A percentile compares a stretch with the other conserved stretches of the same genome.
phyloP scores from a whole-genome alignment of 1,284 basidiomycete species.

The Leccinum variabile region DNA sequence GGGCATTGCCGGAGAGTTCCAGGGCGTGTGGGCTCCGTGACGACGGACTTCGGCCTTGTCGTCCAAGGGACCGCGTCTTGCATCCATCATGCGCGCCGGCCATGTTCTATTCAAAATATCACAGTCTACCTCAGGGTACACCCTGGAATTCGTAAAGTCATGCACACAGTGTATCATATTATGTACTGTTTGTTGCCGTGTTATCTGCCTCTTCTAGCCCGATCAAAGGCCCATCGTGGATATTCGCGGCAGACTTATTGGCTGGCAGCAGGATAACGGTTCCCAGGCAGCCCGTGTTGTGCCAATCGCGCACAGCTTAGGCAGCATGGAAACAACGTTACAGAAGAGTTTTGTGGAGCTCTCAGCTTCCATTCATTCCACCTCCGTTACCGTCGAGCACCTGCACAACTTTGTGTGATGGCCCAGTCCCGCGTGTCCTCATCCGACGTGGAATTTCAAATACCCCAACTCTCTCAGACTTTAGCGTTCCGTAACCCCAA shows the following conservation, averaged over 20 bases:
- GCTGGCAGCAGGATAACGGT: slow-evolving; percentile 23
- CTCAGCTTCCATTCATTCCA: slow-evolving; percentile 6
- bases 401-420: slow-evolving; percentile 18
- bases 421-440: slow-evolving; percentile 11
- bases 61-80: slow-evolving; percentile 16
- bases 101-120: slow-evolving; percentile 4
- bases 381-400: slow-evolving; percentile 6
- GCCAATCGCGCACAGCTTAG: slow-evolving; percentile 10
- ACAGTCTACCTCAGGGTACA: slow-evolving; percentile 32
- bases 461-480: slow-evolving; percentile 23
- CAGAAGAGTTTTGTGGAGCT: slow-evolving; percentile 20
- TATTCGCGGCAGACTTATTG: slow-evolving; percentile 16
- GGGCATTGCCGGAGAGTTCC: slow-evolving; percentile 29
- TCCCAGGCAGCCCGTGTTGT: slow-evolving; percentile 17
- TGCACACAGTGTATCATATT: slow-evolving; percentile 29
- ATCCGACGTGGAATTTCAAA: slow-evolving; percentile 27
- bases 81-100: slow-evolving; percentile 13
- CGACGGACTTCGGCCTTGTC: slow-evolving; percentile 12
- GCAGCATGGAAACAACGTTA: slow-evolving; percentile 33
- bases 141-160: slow-evolving; percentile 30
- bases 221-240: slow-evolving; percentile 27
- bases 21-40: slow-evolving; percentile 7
- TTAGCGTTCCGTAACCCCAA: neutral
- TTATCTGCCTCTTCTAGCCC: slow-evolving; percentile 24
- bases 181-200: slow-evolving; percentile 28